These are phyloP conservation scores for Colletotrichum karsti DNA, from an alignment of 2,329 filamentous ascomycete genomes.

Conservation along the genomic window DNA sequence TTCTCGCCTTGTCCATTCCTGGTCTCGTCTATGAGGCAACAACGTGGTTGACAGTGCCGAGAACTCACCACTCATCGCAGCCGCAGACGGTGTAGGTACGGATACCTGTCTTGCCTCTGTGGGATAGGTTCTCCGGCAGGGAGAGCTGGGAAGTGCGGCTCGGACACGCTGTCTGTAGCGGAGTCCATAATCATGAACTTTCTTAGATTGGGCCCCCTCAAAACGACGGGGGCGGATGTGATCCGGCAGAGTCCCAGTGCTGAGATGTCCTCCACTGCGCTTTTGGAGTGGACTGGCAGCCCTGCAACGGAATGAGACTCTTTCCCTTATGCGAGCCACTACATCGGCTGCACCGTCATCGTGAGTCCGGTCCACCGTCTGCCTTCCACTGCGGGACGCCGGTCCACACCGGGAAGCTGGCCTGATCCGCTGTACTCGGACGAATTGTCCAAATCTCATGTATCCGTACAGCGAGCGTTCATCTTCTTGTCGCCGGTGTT, in stretches of 20 bases:
- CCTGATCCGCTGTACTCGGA: not conserved
- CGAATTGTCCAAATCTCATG: not conserved
- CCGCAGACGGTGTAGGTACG: not conserved
- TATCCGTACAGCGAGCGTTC: no score
- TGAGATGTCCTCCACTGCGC: slow-evolving; percentile 4
- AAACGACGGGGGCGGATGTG: slow-evolving; percentile 13
- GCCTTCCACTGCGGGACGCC: slow-evolving; percentile 1
- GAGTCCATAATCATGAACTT: slow-evolving; percentile 19
- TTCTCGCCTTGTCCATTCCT: not conserved
- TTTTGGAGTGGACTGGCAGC: not conserved
- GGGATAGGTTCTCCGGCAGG: not conserved
- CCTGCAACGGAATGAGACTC: slow-evolving; percentile 1
- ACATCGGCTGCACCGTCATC: not conserved
- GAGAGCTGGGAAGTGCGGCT: slow-evolving; percentile 1
- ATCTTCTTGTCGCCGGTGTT: not conserved
- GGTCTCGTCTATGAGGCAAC: not conserved
- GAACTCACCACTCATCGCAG: not conserved
- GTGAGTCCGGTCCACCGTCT: not conserved
- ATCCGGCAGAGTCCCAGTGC: not conserved
- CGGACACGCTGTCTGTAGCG: slow-evolving; percentile 19
- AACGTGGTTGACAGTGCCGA: not conserved
- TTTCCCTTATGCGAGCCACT: not conserved
- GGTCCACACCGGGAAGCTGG: not conserved
- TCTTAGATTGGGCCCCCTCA: slow-evolving; percentile 20
- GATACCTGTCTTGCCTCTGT: not conserved